These are phyloP conservation scores for Apophysomyces sp. DNA, from an alignment of 371 early-diverging fungal species.

Conservation along the genomic window DNA sequence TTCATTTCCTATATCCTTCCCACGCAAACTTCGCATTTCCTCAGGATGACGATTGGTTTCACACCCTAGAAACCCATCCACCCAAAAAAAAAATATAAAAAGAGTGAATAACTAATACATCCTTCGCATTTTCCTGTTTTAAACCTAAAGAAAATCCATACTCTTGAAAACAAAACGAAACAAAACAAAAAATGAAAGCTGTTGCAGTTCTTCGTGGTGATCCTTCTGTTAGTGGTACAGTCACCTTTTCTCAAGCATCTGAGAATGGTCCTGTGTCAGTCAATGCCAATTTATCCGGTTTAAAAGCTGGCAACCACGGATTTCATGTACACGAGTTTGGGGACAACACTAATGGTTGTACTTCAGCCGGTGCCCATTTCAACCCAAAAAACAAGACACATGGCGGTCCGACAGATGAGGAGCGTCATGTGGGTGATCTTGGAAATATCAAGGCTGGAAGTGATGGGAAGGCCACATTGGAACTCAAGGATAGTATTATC, in stretches of 20 bases:
- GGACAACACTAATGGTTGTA: slow-evolving; percentile 85
- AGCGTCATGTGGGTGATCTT: slow-evolving; percentile 90
- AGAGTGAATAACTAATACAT: not conserved
- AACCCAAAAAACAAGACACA: slow-evolving; percentile 82
- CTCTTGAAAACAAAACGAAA: no score
- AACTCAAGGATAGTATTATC: slow-evolving; percentile 63
- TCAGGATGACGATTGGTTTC: not conserved
- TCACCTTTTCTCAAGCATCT: slow-evolving; percentile 74
- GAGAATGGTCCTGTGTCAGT: slow-evolving; percentile 63
- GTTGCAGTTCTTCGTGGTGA: slow-evolving; percentile 71
- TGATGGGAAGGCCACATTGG: slow-evolving; percentile 61
- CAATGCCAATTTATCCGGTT: slow-evolving; percentile 64
- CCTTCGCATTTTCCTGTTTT: slow-evolving; percentile 1
- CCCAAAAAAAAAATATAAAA: not conserved
- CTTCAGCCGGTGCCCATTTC: slow-evolving; percentile 83
- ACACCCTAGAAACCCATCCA: no score
- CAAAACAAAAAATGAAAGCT: slow-evolving; percentile 66
- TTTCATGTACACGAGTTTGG: slow-evolving; percentile 91
- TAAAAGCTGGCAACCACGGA: slow-evolving; percentile 85
- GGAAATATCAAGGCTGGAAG: slow-evolving; percentile 74
- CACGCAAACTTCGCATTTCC: no score
- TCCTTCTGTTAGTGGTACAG: slow-evolving; percentile 65
- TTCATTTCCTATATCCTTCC: no score
- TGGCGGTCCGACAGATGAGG: slow-evolving; percentile 73
- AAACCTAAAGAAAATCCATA: no score